Evolutionary conservation across 306 rosid species (phyloP).

Genomic region (Mucuna pruriens): DNA sequence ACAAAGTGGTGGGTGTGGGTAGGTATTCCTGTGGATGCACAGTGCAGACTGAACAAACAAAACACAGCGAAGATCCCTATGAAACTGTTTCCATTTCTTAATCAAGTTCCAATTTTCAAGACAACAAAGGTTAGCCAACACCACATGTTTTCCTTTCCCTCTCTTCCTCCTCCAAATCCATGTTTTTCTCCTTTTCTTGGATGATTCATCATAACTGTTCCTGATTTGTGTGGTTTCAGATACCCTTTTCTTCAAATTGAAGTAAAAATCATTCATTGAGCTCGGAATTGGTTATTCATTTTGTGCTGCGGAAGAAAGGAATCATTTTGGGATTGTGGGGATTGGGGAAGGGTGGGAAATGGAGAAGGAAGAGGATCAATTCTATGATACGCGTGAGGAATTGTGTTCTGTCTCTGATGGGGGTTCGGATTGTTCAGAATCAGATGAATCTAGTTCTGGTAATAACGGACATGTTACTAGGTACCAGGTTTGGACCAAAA

Average conservation of each 20-base stretch:
- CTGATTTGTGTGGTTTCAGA: conserved; percentile 36
- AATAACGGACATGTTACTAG: conserved; percentile 26
- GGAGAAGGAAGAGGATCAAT: conserved; percentile 59
- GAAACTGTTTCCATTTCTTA: conserved; percentile 21
- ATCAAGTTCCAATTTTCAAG: conserved; percentile 30
- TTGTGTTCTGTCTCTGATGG: conserved; percentile 69
- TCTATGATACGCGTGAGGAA: conserved; percentile 78
- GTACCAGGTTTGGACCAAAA: conserved; percentile 52
- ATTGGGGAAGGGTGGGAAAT: conserved; percentile 39
- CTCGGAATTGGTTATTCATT: not conserved
- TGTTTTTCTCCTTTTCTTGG: not conserved
- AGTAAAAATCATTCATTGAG: not conserved
- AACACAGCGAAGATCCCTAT: conserved; percentile 46
- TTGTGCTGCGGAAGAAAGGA: conserved; percentile 26
- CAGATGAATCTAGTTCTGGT: conserved; percentile 51
- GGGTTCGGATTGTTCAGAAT: conserved; percentile 53
- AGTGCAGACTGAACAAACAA: conserved; percentile 35
- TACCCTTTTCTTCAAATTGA: conserved; percentile 35
- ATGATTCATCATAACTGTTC: not conserved
- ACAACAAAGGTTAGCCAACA: conserved; percentile 20
- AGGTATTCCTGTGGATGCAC: conserved; percentile 52
- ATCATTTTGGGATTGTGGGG: conserved; percentile 22
- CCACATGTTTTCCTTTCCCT: not conserved
- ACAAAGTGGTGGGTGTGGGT: conserved; percentile 43
- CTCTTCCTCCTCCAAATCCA: conserved; percentile 1